These are phyloP conservation scores for Phylloporus arenicola DNA, from an alignment of 768 basidiomycete species.

Conservation along the genomic window DNA sequence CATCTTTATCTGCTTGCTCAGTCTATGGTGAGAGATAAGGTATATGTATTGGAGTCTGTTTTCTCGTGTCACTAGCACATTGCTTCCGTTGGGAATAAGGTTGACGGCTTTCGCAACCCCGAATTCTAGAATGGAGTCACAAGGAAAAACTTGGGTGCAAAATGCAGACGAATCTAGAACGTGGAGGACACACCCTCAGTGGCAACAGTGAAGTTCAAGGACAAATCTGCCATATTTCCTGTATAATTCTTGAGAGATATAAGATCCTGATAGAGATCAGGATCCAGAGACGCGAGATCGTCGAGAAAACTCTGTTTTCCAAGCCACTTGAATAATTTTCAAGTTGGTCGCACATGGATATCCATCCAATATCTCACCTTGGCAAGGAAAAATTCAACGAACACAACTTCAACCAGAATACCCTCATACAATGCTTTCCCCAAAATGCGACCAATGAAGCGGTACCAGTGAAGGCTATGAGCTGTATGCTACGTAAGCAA, in stretches of 20 bases:
- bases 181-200: slow-evolving; percentile 59
- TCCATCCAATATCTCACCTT: slow-evolving; percentile 47
- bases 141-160: neutral
- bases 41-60: slow-evolving; percentile 89
- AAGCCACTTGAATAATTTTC: slow-evolving; percentile 60
- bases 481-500: slow-evolving; percentile 35
- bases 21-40: slow-evolving; percentile 79
- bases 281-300: slow-evolving; percentile 87
- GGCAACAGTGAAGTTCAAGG: slow-evolving; percentile 84
- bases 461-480: slow-evolving; percentile 86
- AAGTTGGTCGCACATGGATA: neutral
- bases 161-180: neutral
- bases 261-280: slow-evolving; percentile 87
- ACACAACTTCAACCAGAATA: slow-evolving; percentile 90
- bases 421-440: slow-evolving; percentile 97
- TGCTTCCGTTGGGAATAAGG: slow-evolving; percentile 75
- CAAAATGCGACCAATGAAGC: slow-evolving; percentile 87
- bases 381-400: slow-evolving; percentile 91
- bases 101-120: slow-evolving; percentile 72
- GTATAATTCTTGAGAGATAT: slow-evolving; percentile 90
- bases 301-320: slow-evolving; percentile 89
- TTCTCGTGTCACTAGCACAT: slow-evolving; percentile 80
- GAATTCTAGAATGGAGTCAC: slow-evolving; percentile 51
- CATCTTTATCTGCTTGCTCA: slow-evolving; percentile 81
- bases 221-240: slow-evolving; percentile 81